A percentile compares a stretch with the other conserved stretches of the same genome.
Evolutionary conservation across 257 asterid genomes (phyloP).

Genomic region (Nicotiana tabacum): DNA sequence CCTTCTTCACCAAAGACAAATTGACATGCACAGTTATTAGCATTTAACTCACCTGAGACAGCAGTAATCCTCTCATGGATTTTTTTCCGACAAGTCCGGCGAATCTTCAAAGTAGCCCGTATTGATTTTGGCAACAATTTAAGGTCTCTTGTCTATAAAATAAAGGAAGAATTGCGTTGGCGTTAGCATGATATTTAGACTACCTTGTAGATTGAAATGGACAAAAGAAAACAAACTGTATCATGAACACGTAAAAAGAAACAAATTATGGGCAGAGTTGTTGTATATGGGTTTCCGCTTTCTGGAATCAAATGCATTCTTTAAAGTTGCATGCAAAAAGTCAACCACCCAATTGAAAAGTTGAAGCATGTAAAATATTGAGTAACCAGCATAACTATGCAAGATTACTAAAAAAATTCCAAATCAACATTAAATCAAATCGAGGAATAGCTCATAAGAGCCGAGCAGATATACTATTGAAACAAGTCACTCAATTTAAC

Average conservation of each 20-base stretch:
- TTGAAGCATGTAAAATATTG: neutral
- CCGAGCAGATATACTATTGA: neutral
- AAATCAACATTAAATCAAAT: neutral
- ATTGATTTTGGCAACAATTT: slow-evolving; percentile 58
- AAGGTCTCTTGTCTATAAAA: slow-evolving; percentile 69
- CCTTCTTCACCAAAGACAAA: neutral
- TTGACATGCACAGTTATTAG: neutral
- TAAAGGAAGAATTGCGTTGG: neutral
- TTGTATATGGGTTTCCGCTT: neutral
- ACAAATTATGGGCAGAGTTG: neutral
- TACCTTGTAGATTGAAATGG: neutral
- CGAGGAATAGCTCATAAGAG: neutral
- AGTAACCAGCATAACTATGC: slow-evolving; percentile 2
- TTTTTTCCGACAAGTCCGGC: slow-evolving; percentile 67
- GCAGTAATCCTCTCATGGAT: slow-evolving; percentile 77
- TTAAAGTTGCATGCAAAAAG: neutral
- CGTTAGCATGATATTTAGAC: neutral
- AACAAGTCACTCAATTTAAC: neutral
- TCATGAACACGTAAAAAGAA: neutral
- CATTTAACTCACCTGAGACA: slow-evolving; percentile 44
- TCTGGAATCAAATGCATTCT: neutral
- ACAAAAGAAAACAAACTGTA: neutral
- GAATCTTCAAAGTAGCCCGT: slow-evolving; percentile 50
- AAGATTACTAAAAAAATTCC: neutral
- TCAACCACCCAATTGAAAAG: neutral